Base-by-base conservation (phyloP, 2,329 filamentous ascomycete genomes). In the Ophiocordyceps australis region DNA sequence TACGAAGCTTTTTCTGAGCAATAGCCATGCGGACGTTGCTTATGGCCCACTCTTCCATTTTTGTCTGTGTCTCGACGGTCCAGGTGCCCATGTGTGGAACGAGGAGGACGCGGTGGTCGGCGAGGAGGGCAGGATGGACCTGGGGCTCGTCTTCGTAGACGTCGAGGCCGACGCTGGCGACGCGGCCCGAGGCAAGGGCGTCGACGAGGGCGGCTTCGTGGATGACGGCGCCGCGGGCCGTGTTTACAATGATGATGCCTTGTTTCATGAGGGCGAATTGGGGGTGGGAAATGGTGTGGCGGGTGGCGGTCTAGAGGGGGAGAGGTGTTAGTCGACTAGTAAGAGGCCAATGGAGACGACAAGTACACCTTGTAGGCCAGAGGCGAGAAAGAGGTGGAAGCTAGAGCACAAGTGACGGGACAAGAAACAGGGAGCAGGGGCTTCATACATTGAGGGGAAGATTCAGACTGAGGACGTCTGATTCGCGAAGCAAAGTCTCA, bases 71-170 rank as follows among this genome's bases (percentile, higher is more conserved):
- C 52, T 69, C 80, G 16, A 71, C 54, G 1, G 78, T 86, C 62
- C 67, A 82, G 1, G 82, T 91, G 0, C 81, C 81, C 77, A 91
- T 79, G 47, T 91, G 82, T 26, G 82, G 82, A 19, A 91, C 53
- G 16, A 92, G 57, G 38, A 86, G 57, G 14, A 80, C 78, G 36
- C 69, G 65, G 3, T 68, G 67, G 42, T 86, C 85, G 11, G 55
- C 52, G 10, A 85, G 37, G 22, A 91, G 55, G 2, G 74, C 77
- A 1, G 71, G 72, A 41, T 89, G 78, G 16, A 91, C 55, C 30
- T 66, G 59, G 0, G 82, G 82, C 48, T 91, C 81, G 20, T 83
- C 59, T 44, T 91, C 81, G 41, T 73, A 91, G 25, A 91, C 81
- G 44, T 91, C 81, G 5, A 91, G 59, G 2, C 81, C 81, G 10